A percentile compares a stretch with the other conserved stretches of the same genome.
Evolutionary conservation across 768 basidiomycete species (phyloP).

Genomic region (Hericium coralloides): DNA sequence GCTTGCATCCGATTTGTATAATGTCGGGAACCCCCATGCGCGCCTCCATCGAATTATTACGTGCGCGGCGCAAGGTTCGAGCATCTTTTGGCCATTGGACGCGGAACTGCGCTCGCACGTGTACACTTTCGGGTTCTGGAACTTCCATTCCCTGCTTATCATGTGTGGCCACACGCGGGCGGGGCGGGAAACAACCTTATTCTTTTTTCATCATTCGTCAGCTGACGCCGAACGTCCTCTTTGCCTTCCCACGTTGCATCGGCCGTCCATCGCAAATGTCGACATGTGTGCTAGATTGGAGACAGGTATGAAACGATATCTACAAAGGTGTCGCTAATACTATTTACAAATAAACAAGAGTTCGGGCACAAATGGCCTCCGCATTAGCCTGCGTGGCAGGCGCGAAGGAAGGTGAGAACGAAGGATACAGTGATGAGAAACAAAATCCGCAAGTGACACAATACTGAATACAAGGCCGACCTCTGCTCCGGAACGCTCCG

Average conservation of each 20-base stretch:
- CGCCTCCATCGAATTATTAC: background rate
- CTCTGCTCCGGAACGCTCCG: constrained; percentile 4
- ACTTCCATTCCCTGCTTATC: background rate
- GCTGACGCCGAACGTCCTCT: background rate
- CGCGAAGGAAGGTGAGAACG: constrained; percentile 2
- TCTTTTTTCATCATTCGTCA: background rate
- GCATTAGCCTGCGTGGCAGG: constrained; percentile 5
- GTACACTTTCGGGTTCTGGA: background rate
- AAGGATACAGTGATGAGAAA: constrained; percentile 10
- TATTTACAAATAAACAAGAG: constrained; percentile 14
- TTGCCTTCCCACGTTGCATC: background rate
- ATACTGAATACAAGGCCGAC: constrained; percentile 11
- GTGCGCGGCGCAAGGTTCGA: background rate
- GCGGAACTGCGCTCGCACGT: background rate
- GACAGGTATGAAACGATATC: background rate
- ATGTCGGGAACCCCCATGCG: too few relatives aligned
- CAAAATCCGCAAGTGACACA: constrained; percentile 6
- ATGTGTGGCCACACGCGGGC: background rate
- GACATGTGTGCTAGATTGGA: background rate
- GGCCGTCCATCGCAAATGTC: background rate
- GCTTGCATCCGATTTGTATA: too few relatives aligned
- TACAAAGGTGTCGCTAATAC: background rate
- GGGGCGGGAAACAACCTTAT: background rate
- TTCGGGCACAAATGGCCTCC: constrained; percentile 1
- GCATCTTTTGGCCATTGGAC: background rate